Percentiles rank a stretch among this genome's conserved stretches.
Conservation (phyloP, 2,329 filamentous ascomycete species). For the Sporothrix luriei region DNA sequence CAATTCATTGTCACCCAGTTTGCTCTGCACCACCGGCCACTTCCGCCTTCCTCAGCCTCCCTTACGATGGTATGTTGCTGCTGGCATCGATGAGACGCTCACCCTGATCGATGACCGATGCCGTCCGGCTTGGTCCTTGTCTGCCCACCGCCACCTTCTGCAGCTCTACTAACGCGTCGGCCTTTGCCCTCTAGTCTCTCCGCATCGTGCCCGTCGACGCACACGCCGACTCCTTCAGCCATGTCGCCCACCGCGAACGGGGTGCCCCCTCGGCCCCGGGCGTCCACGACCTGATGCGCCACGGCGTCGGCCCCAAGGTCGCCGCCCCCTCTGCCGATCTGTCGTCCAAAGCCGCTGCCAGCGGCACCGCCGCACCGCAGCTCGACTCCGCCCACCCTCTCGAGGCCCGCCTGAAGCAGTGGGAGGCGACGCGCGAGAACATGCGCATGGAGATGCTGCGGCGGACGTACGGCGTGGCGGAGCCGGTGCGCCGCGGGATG, state of each 20-base stretch:
- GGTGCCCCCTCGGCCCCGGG: slow-evolving; percentile 89
- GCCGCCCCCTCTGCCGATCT: slow-evolving; percentile 50
- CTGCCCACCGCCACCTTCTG: not conserved
- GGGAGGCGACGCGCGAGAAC: slow-evolving; percentile 85
- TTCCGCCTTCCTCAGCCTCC: not conserved
- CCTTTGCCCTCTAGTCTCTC: slow-evolving; percentile 66
- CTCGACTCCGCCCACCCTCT: slow-evolving; percentile 82
- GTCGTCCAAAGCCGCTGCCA: slow-evolving; percentile 51
- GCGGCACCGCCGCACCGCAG: slow-evolving; percentile 46
- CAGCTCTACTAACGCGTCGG: slow-evolving; percentile 29
- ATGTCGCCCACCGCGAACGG: slow-evolving; percentile 58
- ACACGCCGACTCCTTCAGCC: slow-evolving; percentile 67
- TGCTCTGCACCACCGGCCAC: not conserved
- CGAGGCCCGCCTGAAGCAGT: slow-evolving; percentile 83
- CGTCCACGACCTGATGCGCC: slow-evolving; percentile 88
- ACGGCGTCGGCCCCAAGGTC: slow-evolving; percentile 70
- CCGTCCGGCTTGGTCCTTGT: not conserved
- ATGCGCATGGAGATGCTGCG: slow-evolving; percentile 88
- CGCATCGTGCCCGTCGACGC: slow-evolving; percentile 76
- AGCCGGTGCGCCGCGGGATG: slow-evolving; percentile 91
- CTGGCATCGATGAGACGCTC: not conserved
- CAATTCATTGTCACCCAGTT: not conserved
- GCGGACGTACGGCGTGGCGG: slow-evolving; percentile 85
- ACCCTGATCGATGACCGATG: not conserved
- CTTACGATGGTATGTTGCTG: slow-evolving; percentile 53